Evolutionary conservation across 2,329 filamentous ascomycete species (phyloP).

Genomic region (Penicillium sp.): DNA sequence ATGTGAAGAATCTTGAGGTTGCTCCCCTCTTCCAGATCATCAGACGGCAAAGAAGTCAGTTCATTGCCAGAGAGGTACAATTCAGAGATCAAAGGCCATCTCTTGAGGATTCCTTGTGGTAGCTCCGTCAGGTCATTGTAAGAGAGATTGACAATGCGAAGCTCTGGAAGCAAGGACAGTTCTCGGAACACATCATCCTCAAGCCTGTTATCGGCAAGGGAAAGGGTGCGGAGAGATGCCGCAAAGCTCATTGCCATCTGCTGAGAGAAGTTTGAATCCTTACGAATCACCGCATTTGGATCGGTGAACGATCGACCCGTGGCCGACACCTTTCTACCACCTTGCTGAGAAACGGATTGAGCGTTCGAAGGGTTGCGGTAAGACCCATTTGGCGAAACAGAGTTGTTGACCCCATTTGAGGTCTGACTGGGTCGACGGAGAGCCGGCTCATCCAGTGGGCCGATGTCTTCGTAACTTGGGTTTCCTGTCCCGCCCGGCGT

Average conservation of each 20-base stretch:
- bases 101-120: conserved; percentile 81
- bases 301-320: conserved; percentile 68
- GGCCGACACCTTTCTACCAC: conserved; percentile 81
- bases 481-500: conserved; percentile 58
- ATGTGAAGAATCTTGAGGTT: conserved; percentile 88
- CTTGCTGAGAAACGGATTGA: conserved; percentile 71
- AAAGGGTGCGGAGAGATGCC: conserved; percentile 78
- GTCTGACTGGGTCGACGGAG: conserved; percentile 80
- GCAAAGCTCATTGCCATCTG: conserved; percentile 84
- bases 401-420: conserved; percentile 73
- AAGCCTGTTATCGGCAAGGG: conserved; percentile 89
- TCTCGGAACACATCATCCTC: conserved; percentile 96
- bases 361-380: conserved; percentile 78
- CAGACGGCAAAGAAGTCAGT: conserved; percentile 83
- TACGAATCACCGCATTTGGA: conserved; percentile 63
- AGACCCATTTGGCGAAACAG: conserved; percentile 66
- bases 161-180: conserved; percentile 75
- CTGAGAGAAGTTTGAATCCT: conserved; percentile 85
- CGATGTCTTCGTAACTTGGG: conserved; percentile 77
- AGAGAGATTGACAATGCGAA: conserved; percentile 87
- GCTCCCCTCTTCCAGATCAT: conserved; percentile 89
- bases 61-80: conserved; percentile 95
- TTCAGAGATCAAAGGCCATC: conserved; percentile 87
- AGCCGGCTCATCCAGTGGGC: conserved; percentile 62
- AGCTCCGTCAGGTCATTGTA: conserved; percentile 95